Evolutionary conservation across 208 protist genomes (phyloP), one percentile per base, ranked within the genome.

Genomic region (Leptomonas pyrrhocoris): DNA sequence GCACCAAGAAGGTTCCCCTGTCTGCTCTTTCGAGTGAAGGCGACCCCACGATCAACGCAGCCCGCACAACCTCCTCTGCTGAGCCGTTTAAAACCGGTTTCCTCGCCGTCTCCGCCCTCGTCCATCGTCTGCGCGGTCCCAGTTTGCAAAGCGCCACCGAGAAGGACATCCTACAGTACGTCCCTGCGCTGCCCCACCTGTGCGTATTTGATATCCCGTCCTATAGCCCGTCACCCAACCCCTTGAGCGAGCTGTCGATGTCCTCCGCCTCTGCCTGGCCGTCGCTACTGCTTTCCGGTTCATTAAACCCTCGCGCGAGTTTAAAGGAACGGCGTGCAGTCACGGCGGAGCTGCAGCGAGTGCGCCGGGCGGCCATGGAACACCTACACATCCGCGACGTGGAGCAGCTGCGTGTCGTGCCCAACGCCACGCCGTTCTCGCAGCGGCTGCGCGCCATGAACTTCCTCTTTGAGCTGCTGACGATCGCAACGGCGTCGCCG

Each of bases 151-250:
- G 58, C 40, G 67, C 79, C 7, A 87, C 79, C 13, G 65, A 71
- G 46, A 72, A 69, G 18, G 86, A 90, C 21, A 74, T 94, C 9
- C 75, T 93, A 27, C 77, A 84, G 38, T 93, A 90, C 67, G 87
- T 93, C 21, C 60, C 60, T 12, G 54, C 79, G 7, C 76, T 96
- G 15, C 92, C 92, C 12, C 55, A 53, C 23, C 86, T 87, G 53
- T 96, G 88, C 69, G 58, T 94, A 9, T 96, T 96, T 80, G 92
- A 96, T 60, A 74, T 94, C 21, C 77, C 87, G 21, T 85, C 86
- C 42, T 94, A 88, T 77, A 85, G 58, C 48, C 80, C 80, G 16
- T 60, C 36, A 56, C n/a, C 60, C 28, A 36, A 63, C 40, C 40
- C 71, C 3, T 23, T 73, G 25, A 16, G 27, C 40, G 36, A 16